Evolutionary conservation across 2,329 filamentous ascomycete species (phyloP), one percentile per base, ranked within the genome.

Genomic region (Hypoxylon sp.): DNA sequence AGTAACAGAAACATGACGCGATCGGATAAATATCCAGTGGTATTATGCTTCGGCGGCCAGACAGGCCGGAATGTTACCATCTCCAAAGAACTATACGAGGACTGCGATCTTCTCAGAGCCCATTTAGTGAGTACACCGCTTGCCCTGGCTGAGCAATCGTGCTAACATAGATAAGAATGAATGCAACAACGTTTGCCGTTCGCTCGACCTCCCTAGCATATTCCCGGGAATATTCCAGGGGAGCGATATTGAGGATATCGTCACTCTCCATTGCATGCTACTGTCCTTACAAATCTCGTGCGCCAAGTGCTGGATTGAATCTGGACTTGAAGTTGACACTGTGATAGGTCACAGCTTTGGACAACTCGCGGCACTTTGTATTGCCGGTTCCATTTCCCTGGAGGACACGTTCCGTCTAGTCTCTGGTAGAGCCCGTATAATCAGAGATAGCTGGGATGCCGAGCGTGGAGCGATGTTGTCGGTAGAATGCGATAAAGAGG

Each of bases 281-380:
- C 22, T 55, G 11, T 55, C 52, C 2, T 31, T 55, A 31, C 52
- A 55, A 17, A 19, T 55, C 2, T 42, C 52, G 14, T 39, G 35
- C 22, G 52, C 52, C 13, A 55, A 42, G 13, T 26, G 62, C n/a
- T 82, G 80, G 81, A 77, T 81, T 0, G 78, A 79, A 57, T 74
- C 69, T 5, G 80, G 81, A 0, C 26, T 81, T 6, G 13, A 62
- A 10, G 63, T 68, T 1, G 47, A 35, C 4, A 76, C 74, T 2
- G 68, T 80, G 0, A 74, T 83, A 1, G 82, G 81, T 0, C 81
- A 83, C 67, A 81, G 77, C 61, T 80, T 83, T 26, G 82, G 82
- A 2, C 77, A 84, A 70, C 73, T 84, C 6, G 78, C 79, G 0
- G 80, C 81, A 0, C 71, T 82, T 0, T 80, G 78, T 44, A 66